Conservation (phyloP, 2,329 filamentous ascomycete genomes). For the Fusarium begoniae region DNA sequence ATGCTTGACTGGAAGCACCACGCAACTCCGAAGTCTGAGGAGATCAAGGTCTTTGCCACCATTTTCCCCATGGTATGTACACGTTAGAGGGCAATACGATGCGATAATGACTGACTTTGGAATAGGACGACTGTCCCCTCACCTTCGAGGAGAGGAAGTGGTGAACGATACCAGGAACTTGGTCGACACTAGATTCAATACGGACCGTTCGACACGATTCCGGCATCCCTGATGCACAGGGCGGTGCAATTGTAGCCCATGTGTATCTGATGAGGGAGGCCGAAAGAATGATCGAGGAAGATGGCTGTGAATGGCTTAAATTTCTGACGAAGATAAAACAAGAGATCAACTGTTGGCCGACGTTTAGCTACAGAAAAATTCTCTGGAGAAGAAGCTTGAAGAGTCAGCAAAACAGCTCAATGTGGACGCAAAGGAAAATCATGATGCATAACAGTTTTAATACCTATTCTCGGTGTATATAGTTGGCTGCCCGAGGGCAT, state of each 20-base stretch:
- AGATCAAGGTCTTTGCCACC: conserved; percentile 98
- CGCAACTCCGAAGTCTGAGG: conserved; percentile 82
- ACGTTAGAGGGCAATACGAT: neutral
- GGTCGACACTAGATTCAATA: conserved; percentile 13
- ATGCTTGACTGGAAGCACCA: conserved; percentile 91
- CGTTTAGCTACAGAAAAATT: neutral
- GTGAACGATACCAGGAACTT: conserved; percentile 42
- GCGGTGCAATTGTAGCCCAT: neutral
- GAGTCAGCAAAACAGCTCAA: neutral
- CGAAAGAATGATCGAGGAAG: conserved; percentile 2
- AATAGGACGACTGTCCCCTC: conserved; percentile 83
- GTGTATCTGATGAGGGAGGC: conserved; percentile 19
- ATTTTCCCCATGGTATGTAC: conserved; percentile 91
- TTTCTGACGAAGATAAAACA: neutral
- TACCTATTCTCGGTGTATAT: conserved; percentile 45
- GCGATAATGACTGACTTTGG: conserved; percentile 37
- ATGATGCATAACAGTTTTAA: conserved; percentile 44
- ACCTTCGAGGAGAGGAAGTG: conserved; percentile 70
- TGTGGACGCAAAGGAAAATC: conserved; percentile 19
- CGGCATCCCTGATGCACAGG: neutral
- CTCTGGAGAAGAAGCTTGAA: neutral
- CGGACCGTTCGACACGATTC: neutral
- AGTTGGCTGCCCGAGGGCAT: conserved; percentile 34
- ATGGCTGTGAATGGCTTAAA: neutral
- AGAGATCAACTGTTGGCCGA: neutral